Conservation (phyloP, 306 rosid genomes). For the Corylus heterophylla region DNA sequence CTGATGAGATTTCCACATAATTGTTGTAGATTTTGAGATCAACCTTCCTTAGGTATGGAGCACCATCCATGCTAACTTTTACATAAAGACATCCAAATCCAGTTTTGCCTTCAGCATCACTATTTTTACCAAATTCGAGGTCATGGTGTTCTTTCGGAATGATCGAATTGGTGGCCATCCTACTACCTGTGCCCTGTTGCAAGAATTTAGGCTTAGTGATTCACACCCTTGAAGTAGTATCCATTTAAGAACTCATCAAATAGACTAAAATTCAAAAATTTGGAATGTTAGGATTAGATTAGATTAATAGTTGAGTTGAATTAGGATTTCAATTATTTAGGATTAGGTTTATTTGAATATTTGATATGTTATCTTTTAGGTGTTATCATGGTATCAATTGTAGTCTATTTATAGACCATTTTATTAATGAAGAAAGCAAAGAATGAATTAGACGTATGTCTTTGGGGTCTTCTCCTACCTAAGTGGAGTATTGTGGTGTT, state of each 20-base stretch:
- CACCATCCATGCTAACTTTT: conserved; percentile 98
- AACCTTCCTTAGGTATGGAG: conserved; percentile 93
- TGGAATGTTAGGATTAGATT: no score
- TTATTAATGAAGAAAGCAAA: no score
- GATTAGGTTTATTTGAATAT: no score
- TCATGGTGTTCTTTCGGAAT: conserved; percentile 80
- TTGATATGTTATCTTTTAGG: no score
- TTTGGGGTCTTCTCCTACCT: no score
- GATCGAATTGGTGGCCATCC: conserved; percentile 99
- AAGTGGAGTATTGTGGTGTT: no score
- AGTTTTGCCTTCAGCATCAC: conserved; percentile 57
- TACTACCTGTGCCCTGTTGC: conserved; percentile 89
- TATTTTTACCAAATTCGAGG: conserved; percentile 59
- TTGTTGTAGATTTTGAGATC: conserved; percentile 73
- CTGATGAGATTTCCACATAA: conserved; percentile 75
- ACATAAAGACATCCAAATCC: conserved; percentile 72
- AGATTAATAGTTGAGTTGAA: no score
- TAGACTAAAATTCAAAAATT: neutral
- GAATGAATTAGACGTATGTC: no score
- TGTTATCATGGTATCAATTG: no score
- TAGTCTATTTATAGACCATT: no score
- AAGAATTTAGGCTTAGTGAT: conserved; percentile 21
- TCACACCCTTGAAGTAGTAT: neutral
- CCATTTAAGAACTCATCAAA: neutral
- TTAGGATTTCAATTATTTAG: no score